phyloP scores from a whole-genome alignment of 345 rosid genomes.

The Ricinus communis region DNA sequence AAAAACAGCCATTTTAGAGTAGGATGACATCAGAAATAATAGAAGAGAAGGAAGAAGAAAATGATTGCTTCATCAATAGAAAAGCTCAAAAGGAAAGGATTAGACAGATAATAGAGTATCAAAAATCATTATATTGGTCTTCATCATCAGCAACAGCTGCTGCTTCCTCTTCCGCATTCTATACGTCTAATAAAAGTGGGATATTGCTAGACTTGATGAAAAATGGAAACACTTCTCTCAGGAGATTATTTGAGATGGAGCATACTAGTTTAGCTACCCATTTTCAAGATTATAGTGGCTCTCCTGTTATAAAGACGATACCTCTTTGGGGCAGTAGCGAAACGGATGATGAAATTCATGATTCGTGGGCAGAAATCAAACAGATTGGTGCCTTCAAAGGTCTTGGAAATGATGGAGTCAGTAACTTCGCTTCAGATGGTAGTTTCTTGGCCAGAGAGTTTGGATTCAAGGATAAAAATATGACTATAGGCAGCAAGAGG shows the following conservation, averaged over 20 bases:
- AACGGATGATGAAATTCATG: constrained; percentile 24
- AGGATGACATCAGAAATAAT: constrained; percentile 40
- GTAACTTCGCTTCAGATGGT: constrained; percentile 30
- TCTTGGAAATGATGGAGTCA: constrained; percentile 7
- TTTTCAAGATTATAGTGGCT: constrained; percentile 46
- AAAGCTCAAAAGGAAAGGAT: constrained; percentile 39
- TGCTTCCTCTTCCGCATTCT: constrained; percentile 29
- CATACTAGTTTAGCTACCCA: constrained; percentile 46
- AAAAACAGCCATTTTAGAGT: not conserved
- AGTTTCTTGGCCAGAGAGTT: constrained; percentile 19
- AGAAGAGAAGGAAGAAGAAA: constrained; percentile 35
- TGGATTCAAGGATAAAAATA: constrained; percentile 1
- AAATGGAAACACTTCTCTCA: constrained; percentile 41
- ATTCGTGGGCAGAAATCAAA: constrained; percentile 46
- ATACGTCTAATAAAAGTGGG: constrained; percentile 26
- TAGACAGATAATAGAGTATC: constrained; percentile 42
- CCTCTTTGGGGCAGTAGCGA: constrained; percentile 54
- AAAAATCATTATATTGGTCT: constrained; percentile 43
- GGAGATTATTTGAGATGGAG: constrained; percentile 56
- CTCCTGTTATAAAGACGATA: constrained; percentile 40
- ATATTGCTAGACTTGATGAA: constrained; percentile 46
- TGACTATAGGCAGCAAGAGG: not conserved
- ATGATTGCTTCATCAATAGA: constrained; percentile 19
- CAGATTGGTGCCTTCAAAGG: constrained; percentile 1
- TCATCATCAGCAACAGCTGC: constrained; percentile 23